These are phyloP conservation scores for Abrus precatorius DNA, from an alignment of 306 rosid genomes.

Conservation along the genomic window DNA sequence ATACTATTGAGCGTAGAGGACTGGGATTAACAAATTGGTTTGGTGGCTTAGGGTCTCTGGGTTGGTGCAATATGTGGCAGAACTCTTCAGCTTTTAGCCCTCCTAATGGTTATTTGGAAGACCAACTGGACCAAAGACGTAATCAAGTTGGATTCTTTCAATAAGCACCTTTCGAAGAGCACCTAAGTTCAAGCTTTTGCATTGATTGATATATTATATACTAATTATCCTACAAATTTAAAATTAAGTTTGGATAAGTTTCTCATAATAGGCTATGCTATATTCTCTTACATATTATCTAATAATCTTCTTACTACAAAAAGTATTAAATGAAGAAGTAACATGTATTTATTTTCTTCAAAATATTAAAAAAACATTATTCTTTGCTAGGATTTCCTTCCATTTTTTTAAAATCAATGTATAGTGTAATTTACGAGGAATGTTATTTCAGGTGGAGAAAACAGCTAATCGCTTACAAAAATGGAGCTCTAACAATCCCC, in stretches of 20 bases:
- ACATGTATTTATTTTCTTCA: no score
- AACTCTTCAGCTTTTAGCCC: conserved; percentile 52
- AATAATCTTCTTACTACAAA: no score
- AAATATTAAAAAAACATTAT: no score
- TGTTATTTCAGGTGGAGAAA: conserved; percentile 63
- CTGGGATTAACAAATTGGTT: no score
- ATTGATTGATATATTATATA: background rate
- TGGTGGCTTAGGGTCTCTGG: conserved; percentile 36
- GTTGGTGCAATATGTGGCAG: conserved; percentile 57
- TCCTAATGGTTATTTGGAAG: conserved; percentile 47
- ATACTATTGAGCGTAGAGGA: no score
- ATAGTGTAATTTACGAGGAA: background rate
- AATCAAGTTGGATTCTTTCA: background rate
- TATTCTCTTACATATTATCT: no score
- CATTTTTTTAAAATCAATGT: no score
- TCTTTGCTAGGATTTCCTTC: no score
- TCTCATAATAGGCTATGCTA: no score
- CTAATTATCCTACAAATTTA: background rate
- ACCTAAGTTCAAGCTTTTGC: background rate
- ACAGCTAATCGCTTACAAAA: conserved; percentile 51
- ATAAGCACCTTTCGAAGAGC: background rate
- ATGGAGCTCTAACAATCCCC: conserved; percentile 49
- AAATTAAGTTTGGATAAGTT: no score
- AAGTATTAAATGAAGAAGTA: no score
- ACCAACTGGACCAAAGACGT: conserved; percentile 72